phyloP scores from a whole-genome alignment of 2,329 filamentous ascomycete genomes.

The Fusarium sp. region DNA sequence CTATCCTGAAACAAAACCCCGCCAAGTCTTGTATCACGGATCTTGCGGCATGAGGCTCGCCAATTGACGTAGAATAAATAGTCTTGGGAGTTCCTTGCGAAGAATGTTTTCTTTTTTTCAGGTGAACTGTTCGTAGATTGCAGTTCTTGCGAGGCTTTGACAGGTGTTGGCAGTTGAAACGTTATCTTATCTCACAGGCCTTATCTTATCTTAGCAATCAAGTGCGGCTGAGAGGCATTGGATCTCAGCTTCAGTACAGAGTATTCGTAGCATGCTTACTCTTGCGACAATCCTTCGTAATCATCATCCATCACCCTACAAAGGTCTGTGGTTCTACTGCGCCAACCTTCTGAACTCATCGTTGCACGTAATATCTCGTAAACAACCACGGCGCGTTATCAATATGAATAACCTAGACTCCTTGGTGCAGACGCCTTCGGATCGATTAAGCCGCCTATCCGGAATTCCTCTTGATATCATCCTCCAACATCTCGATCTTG shows the following conservation, averaged over 20 bases:
- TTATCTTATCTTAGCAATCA: not conserved
- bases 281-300: not conserved
- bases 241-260: too few relatives aligned
- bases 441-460: not conserved
- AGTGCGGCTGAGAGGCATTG: not conserved
- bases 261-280: not conserved
- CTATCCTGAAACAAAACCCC: constrained; percentile 7
- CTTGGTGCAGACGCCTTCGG: not conserved
- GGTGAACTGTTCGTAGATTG: not conserved
- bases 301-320: rapidly evolving
- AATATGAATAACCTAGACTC: not conserved
- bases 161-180: too few relatives aligned
- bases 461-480: not conserved
- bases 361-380: too few relatives aligned
- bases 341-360: not conserved
- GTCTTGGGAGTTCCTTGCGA: not conserved
- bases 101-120: not conserved
- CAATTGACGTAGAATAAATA: constrained; percentile 5
- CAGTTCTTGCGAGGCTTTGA: not conserved
- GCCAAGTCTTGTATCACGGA: constrained; percentile 3
- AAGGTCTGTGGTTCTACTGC: rapidly evolving
- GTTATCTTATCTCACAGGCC: rapidly evolving
- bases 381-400: not conserved
- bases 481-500: not conserved
- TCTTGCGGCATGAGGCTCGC: not conserved